Conservation (phyloP, 352 stramenopile species). For the Phytopythium helicoides region DNA sequence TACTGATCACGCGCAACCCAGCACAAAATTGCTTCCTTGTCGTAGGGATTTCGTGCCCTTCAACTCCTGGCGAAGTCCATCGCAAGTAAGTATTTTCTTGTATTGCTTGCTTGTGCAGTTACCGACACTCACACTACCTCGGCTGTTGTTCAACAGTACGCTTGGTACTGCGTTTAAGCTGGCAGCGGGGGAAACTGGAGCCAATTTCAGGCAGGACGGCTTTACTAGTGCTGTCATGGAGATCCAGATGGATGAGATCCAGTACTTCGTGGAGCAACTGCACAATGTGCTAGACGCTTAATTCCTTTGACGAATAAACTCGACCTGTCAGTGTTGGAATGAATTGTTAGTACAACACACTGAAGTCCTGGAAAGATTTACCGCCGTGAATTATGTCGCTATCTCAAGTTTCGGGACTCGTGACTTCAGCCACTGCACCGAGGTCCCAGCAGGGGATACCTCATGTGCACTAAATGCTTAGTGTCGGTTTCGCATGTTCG, state of each 20-base stretch:
- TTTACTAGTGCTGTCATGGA: constrained; percentile 96
- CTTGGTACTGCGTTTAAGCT: constrained; percentile 94
- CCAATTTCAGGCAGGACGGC: constrained; percentile 92
- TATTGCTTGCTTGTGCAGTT: neutral
- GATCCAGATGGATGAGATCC: constrained; percentile 93
- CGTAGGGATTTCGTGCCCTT: constrained; percentile 93
- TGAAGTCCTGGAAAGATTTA: no score
- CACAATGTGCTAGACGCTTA: constrained; percentile 90
- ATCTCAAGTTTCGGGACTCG: no score
- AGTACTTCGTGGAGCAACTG: constrained; percentile 95
- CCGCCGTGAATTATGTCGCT: no score
- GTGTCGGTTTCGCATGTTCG: no score
- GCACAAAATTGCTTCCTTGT: constrained; percentile 93
- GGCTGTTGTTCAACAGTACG: constrained; percentile 32
- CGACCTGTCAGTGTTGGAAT: no score
- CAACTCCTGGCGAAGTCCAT: constrained; percentile 85
- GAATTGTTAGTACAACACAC: no score
- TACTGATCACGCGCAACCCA: constrained; percentile 85
- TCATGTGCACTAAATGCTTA: no score
- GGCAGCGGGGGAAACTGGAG: constrained; percentile 90
- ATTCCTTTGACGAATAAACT: constrained; percentile 2
- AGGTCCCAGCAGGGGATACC: no score
- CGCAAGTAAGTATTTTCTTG: constrained; percentile 58
- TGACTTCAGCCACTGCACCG: no score
- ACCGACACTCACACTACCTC: constrained; percentile 6